These are phyloP conservation scores for Candida piceae DNA, from an alignment of 805 yeast species.

Conservation along the genomic window DNA sequence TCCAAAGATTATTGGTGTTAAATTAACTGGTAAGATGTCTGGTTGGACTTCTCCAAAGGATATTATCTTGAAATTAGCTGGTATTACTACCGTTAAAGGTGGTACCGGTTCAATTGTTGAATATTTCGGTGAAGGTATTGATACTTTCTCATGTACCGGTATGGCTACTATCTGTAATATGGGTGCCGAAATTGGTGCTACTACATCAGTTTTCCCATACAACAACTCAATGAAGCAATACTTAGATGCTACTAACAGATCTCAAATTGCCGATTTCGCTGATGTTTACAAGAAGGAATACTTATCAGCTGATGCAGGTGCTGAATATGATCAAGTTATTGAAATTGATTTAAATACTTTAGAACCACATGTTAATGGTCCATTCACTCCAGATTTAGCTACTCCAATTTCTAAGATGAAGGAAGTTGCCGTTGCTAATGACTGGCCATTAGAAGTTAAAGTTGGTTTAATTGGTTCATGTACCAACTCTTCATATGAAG, in stretches of 20 bases:
- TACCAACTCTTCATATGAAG: conserved; percentile 97
- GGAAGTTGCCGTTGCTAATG: conserved; percentile 59
- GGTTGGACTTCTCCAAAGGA: conserved; percentile 99
- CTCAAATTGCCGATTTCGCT: conserved; percentile 77
- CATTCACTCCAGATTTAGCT: conserved; percentile 96
- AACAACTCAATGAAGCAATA: conserved; percentile 48
- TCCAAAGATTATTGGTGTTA: conserved; percentile 91
- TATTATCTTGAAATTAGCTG: conserved; percentile 89
- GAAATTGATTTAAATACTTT: conserved; percentile 82
- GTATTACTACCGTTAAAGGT: conserved; percentile 90
- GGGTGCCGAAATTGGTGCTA: conserved; percentile 99
- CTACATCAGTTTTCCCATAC: conserved; percentile 96
- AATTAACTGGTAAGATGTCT: conserved; percentile 78
- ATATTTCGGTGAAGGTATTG: conserved; percentile 94
- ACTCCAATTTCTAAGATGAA: conserved; percentile 86
- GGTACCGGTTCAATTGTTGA: conserved; percentile 97
- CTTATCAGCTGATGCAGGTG: conserved; percentile 79
- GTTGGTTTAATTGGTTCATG: conserved; percentile 98
- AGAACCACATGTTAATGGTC: conserved; percentile 97
- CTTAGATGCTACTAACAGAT: conserved; percentile 79
- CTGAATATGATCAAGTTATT: conserved; percentile 86
- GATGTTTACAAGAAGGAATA: conserved; percentile 38
- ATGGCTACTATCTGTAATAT: conserved; percentile 99
- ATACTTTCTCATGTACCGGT: conserved; percentile 89
- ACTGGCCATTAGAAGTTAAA: conserved; percentile 82